phyloP scores from a whole-genome alignment of 371 early-diverging fungal species.

The Lichtheimia ornata region DNA sequence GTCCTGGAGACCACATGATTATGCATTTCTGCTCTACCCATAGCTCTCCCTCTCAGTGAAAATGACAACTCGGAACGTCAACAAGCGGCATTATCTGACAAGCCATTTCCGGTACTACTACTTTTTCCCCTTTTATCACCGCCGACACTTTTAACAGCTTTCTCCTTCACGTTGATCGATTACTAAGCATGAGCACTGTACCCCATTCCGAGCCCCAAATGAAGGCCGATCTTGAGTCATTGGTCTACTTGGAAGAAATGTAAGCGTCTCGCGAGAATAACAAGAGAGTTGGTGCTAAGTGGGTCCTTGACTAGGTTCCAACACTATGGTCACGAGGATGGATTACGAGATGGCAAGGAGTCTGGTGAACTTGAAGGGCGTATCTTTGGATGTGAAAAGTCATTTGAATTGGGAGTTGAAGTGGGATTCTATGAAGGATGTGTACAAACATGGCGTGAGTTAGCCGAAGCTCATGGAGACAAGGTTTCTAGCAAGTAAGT shows the following conservation, averaged over 20 bases:
- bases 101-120: too few species aligned
- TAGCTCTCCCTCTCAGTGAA: too few species aligned
- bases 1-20: too few species aligned
- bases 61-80: too few species aligned
- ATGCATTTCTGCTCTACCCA: too few species aligned
- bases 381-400: slow-evolving; percentile 73
- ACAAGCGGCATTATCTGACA: too few species aligned
- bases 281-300: background rate
- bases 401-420: slow-evolving; percentile 70
- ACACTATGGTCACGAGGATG: slow-evolving; percentile 68
- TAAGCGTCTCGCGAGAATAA: slow-evolving; percentile 24
- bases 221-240: slow-evolving; percentile 50
- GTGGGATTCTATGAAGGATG: slow-evolving; percentile 76
- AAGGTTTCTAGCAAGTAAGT: slow-evolving; percentile 47
- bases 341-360: slow-evolving; percentile 61
- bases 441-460: slow-evolving; percentile 60
- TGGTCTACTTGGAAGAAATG: slow-evolving; percentile 67
- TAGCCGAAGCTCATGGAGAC: slow-evolving; percentile 39
- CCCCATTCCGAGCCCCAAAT: background rate
- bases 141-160: too few species aligned
- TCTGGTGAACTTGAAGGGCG: slow-evolving; percentile 73
- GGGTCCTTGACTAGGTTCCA: slow-evolving; percentile 55
- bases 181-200: too few species aligned
- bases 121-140: too few species aligned
- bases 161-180: too few species aligned